These are phyloP conservation scores for Sodiomyces alkalinus DNA, from an alignment of 2,329 filamentous ascomycete species.

Conservation along the genomic window DNA sequence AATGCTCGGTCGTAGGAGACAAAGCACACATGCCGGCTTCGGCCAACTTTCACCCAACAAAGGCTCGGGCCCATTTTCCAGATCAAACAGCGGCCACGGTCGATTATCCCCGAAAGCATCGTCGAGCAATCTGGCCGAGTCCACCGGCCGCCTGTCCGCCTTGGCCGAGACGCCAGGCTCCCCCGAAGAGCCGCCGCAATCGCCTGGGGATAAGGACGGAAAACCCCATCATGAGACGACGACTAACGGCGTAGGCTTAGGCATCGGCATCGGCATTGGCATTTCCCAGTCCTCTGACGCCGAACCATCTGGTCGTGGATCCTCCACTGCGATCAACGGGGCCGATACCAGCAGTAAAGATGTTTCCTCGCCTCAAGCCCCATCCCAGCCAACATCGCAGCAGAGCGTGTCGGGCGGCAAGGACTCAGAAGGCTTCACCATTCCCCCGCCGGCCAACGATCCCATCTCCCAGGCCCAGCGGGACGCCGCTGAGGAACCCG, in stretches of 20 bases:
- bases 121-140: conserved; percentile 41
- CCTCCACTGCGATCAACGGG: conserved; percentile 29
- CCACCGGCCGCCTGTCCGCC: conserved; percentile 36
- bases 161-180: conserved; percentile 40
- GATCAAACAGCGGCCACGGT: conserved; percentile 37
- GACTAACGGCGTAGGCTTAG: too few relatives aligned
- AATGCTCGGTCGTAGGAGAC: conserved; percentile 49
- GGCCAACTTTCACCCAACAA: conserved; percentile 41
- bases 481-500: conserved; percentile 46
- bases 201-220: conserved; percentile 12
- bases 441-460: conserved; percentile 49
- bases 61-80: conserved; percentile 35
- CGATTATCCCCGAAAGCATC: conserved; percentile 41
- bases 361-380: conserved; percentile 34
- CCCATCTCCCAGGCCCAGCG: conserved; percentile 58
- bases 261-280: too few relatives aligned
- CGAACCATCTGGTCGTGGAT: neutral
- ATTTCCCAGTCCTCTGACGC: conserved; percentile 20
- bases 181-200: conserved; percentile 11
- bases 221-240: conserved; percentile 24
- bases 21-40: conserved; percentile 51
- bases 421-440: conserved; percentile 62
- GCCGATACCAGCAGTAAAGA: conserved; percentile 25
- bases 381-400: conserved; percentile 33
- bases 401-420: conserved; percentile 27